Base-by-base conservation (phyloP, 2,329 filamentous ascomycete genomes). In the Arthrobotrys conoides region DNA sequence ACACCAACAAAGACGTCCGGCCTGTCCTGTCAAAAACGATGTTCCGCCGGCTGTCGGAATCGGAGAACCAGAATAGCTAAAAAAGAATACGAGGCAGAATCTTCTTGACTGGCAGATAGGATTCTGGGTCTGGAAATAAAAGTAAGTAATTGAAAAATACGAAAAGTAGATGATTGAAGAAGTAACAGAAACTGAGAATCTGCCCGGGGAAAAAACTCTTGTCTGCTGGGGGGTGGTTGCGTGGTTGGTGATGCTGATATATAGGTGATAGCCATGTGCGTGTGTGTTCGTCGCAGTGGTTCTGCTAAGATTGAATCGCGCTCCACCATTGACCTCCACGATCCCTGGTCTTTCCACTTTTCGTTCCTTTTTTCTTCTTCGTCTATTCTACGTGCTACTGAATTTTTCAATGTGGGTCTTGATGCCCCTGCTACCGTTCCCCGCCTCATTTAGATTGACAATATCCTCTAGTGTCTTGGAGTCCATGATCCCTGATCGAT, bases 401-500 rank as follows among this genome's bases (percentile, higher is more conserved):
- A 71, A 66, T 63, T 71, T 77, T 71, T 77, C 63, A 33, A 67
- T 70, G 73, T 77, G 73, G 73, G 73, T 71, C 63, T n/a, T 64
- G 48, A 49, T 66, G 55, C 73, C 67, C 73, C 73, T 77, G 73
- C 61, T 77, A 77, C 73, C 73, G 73, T 77, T 77, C 73, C 73
- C 73, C 73, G 73, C 73, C 68, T 77, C 73, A 77, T 48, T 71
- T 71, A 77, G 67, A 77, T 77, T 67, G 67, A 71, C 46, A 61
- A 41, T 55, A 30, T 38, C 20, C 44, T 63, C 49, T 77, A 77
- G 73, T 55, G 67, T 77, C 67, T 57, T 61, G 49, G 30, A 49
- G 30, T 36, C 44, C 30, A 65, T 51, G n/a, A 77, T 77, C 73
- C 73, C 49, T 77, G 73, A 77, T 77, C 73, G 73, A 77, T 77